Conservation (phyloP, 1,139 yeast species). For the Zygoascus sp. region DNA sequence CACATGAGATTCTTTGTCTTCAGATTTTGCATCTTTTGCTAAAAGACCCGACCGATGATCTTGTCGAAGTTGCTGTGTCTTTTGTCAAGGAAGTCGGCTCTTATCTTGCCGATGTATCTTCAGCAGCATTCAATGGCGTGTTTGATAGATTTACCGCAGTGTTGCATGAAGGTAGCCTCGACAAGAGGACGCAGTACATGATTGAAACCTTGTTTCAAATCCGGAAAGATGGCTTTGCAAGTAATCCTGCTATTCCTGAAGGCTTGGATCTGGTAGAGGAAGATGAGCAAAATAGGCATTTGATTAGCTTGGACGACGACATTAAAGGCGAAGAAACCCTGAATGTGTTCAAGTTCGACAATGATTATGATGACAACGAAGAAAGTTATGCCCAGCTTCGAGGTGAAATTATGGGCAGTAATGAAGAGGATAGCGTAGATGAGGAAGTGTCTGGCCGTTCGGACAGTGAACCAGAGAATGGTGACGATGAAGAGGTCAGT, state of each 20-base stretch:
- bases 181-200: conserved; percentile 43
- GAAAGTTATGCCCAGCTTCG: conserved; percentile 39
- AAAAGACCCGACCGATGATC: conserved; percentile 49
- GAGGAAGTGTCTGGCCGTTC: conserved; percentile 26
- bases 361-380: conserved; percentile 50
- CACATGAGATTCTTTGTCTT: conserved; percentile 57
- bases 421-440: conserved; percentile 24
- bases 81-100: conserved; percentile 46
- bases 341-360: conserved; percentile 52
- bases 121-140: conserved; percentile 47
- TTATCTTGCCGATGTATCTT: conserved; percentile 40
- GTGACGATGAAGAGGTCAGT: conserved; percentile 18
- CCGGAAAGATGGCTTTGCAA: conserved; percentile 47
- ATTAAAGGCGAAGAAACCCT: conserved; percentile 46
- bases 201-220: conserved; percentile 52
- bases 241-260: conserved; percentile 40
- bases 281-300: conserved; percentile 58
- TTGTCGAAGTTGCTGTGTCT: conserved; percentile 46
- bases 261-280: conserved; percentile 61
- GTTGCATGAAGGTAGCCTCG: conserved; percentile 51
- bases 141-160: conserved; percentile 59
- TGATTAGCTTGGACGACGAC: conserved; percentile 51
- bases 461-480: conserved; percentile 21
- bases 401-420: conserved; percentile 45
- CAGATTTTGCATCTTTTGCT: conserved; percentile 62